Evolutionary conservation across 2,329 filamentous ascomycete species (phyloP).

Genomic region (Arthrobotrys pseudoclavata): DNA sequence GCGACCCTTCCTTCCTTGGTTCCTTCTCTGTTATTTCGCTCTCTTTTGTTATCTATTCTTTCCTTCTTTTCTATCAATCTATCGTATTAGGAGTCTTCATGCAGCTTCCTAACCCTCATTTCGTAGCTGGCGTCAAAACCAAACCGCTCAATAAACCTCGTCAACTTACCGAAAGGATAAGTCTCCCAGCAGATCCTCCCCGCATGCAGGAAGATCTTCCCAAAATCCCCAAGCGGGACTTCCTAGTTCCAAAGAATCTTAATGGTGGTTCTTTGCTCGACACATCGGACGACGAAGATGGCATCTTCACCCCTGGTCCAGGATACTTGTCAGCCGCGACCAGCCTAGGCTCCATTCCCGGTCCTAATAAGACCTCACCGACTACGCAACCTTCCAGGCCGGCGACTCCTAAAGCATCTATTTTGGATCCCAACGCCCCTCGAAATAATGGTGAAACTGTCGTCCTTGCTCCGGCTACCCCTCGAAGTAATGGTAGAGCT

Average conservation of each 20-base stretch:
- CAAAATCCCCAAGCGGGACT: conserved; percentile 45
- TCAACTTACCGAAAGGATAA: conserved; percentile 27
- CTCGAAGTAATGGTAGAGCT: too few relatives aligned
- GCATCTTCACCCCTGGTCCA: conserved; percentile 57
- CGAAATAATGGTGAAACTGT: conserved; percentile 24
- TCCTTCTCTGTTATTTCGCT: conserved; percentile 14
- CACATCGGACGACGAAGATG: conserved; percentile 57
- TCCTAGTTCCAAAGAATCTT: conserved; percentile 45
- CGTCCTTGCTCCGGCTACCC: conserved; percentile 6
- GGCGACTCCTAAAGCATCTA: conserved; percentile 39
- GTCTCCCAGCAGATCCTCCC: conserved; percentile 17
- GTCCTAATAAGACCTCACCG: conserved; percentile 27
- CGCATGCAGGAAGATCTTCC: conserved; percentile 57
- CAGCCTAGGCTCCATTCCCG: conserved; percentile 42
- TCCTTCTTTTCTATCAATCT: conserved; percentile 11
- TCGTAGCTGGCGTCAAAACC: conserved; percentile 33
- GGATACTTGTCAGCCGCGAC: conserved; percentile 52
- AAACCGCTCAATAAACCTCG: neutral
- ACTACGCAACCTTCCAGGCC: conserved; percentile 39
- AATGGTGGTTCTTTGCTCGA: conserved; percentile 40
- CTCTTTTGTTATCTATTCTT: conserved; percentile 26
- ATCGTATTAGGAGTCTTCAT: conserved; percentile 30
- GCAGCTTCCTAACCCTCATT: conserved; percentile 53
- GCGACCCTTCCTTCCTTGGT: conserved; percentile 5
- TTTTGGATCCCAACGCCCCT: conserved; percentile 22